These are phyloP conservation scores for Cladochytrium replicatum DNA, from an alignment of 192 early-diverging fungal species.

Conservation along the genomic window DNA sequence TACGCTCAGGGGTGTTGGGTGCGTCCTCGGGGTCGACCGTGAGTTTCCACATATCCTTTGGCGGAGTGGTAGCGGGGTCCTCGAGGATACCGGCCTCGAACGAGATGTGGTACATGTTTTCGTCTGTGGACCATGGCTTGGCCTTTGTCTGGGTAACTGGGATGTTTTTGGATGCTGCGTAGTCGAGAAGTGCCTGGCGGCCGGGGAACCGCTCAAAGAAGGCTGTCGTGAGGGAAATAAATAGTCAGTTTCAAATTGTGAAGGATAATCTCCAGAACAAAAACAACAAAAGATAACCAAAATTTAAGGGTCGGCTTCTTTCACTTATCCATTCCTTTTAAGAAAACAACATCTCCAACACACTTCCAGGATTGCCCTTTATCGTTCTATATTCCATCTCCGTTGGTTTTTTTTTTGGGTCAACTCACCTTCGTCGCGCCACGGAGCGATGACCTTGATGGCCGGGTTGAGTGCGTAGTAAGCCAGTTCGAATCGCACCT, in stretches of 20 bases:
- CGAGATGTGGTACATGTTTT: conserved; percentile 98
- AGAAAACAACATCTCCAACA: no score
- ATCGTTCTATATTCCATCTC: no score
- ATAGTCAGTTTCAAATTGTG: neutral
- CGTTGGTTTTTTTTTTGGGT: no score
- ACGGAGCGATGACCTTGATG: conserved; percentile 96
- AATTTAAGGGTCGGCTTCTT: neutral
- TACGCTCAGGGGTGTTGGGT: conserved; percentile 89
- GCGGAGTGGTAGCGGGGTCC: conserved; percentile 91
- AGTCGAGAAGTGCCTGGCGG: conserved; percentile 81
- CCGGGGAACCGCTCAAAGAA: conserved; percentile 96
- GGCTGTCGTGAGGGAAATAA: conserved; percentile 15
- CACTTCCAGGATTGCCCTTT: no score
- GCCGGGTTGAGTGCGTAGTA: conserved; percentile 92
- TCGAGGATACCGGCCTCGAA: conserved; percentile 98
- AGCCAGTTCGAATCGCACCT: conserved; percentile 97
- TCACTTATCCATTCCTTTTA: no score
- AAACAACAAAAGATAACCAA: neutral
- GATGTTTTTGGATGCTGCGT: conserved; percentile 79
- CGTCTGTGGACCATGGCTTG: conserved; percentile 99
- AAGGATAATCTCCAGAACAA: neutral
- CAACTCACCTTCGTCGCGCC: conserved; percentile 75
- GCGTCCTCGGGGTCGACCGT: conserved; percentile 95
- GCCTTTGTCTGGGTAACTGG: conserved; percentile 91
- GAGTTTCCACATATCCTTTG: conserved; percentile 98